Evolutionary conservation across 2,329 filamentous ascomycete species (phyloP), one percentile per base, ranked within the genome.

Genomic region (Sporothrix brunneoviolacea): DNA sequence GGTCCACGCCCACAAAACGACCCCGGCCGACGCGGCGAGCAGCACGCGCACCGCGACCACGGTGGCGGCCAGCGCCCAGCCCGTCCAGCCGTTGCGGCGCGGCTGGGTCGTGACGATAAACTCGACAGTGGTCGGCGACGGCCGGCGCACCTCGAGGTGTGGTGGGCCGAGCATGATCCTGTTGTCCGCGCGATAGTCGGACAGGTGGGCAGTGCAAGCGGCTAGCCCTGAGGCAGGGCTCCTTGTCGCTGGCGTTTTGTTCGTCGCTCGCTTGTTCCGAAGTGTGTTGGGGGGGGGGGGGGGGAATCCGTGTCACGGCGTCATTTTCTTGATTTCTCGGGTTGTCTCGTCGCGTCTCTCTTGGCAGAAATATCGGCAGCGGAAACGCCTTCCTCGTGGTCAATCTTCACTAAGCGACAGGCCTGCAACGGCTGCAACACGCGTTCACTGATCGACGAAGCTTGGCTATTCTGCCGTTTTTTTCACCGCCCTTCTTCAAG

Each of bases 21-120:
- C 60, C 12, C 80, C 66, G 15, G 78, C 57, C 21, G 73, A 65
- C 47, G 61, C 59, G 38, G 67, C 63, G 56, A 73, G 57, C 51
- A 68, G 54, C 36, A 77, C 52, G 30, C 76, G 72, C 28, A 71
- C 45, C 50, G 72, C 58, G 53, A 73, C 61, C 33, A 77, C 66
- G 39, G 74, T 56, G 39, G 64, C 54, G 45, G 75, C 65, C 18
- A 77, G 62, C 30, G 76, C 56, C 36, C 71, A 41, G 22, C 55
- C 55, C n/a, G 51, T 33, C 54, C 53, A 58, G 9, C 56, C 56
- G 0, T 33, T 22, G 22, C 56, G 56, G 19, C 48, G 68, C 1
- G 86, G 81, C 39, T 82, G 80, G 52, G 91, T 96, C 32, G 91
- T 93, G 50, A 96, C 88, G 27, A 86, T 94, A 75, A 91, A 97